Percentiles rank a stretch among this genome's conserved stretches.
Conservation (phyloP, 495 filamentous ascomycete genomes). For the Rhypophila decipiens region DNA sequence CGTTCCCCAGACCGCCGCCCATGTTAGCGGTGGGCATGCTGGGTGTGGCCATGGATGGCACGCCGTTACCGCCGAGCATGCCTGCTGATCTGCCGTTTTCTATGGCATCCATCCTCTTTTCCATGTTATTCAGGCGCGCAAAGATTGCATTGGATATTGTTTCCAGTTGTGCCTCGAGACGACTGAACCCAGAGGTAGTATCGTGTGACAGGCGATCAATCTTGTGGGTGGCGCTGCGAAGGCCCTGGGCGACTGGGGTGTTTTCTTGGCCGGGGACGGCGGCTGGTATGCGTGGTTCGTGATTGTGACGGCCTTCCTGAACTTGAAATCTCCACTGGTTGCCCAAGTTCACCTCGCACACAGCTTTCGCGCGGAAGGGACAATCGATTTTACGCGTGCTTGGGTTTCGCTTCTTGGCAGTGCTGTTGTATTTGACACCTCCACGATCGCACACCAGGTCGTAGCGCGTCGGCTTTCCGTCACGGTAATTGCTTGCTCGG, state of each 20-base stretch:
- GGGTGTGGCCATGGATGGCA: constrained; percentile 21
- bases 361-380: constrained; percentile 46
- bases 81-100: constrained; percentile 13
- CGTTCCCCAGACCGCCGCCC: constrained; percentile 24
- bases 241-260: constrained; percentile 38
- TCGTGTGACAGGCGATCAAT: constrained; percentile 43
- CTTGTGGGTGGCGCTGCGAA: constrained; percentile 41
- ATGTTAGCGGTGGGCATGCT: constrained; percentile 30
- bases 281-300: constrained; percentile 38
- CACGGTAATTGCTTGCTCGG: constrained; percentile 45
- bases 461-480: constrained; percentile 44
- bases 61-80: constrained; percentile 21
- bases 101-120: constrained; percentile 38
- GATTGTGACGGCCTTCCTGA: constrained; percentile 42
- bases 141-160: no score
- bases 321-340: constrained; percentile 47
- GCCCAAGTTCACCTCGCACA: constrained; percentile 44
- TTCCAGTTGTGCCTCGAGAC: constrained; percentile 14
- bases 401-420: constrained; percentile 46
- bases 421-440: constrained; percentile 48
- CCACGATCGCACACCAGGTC: constrained; percentile 48
- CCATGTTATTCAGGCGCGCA: constrained; percentile 32
- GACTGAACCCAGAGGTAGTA: constrained; percentile 26
- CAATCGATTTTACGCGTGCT: constrained; percentile 49
- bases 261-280: constrained; percentile 39